Evolutionary conservation across 345 rosid genomes (phyloP).

Genomic region (Pistacia vera): DNA sequence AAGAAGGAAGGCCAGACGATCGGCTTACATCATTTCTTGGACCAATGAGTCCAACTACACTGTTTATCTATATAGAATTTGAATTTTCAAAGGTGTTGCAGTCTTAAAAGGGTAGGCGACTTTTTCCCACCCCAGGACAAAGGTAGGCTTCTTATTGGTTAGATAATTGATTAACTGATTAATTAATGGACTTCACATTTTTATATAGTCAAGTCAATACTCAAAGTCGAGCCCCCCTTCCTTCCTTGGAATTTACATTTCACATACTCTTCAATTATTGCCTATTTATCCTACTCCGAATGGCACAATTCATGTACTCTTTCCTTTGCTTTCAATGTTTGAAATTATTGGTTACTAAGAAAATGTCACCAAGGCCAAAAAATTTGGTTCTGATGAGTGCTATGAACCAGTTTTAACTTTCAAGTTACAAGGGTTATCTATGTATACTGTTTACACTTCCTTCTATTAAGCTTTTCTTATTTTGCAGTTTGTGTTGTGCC

Average conservation of each 20-base stretch:
- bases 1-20: too few species aligned
- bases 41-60: conserved; percentile 3
- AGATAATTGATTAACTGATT: too few species aligned
- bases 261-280: too few species aligned
- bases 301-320: neutral
- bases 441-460: neutral
- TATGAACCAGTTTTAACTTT: neutral
- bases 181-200: too few species aligned
- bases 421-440: neutral
- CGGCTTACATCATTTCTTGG: neutral
- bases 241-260: too few species aligned
- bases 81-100: too few species aligned
- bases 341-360: neutral
- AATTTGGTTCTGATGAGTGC: neutral
- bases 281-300: neutral
- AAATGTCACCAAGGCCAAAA: neutral
- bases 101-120: too few species aligned
- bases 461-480: neutral
- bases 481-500: conserved; percentile 27
- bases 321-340: neutral
- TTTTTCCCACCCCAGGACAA: too few species aligned
- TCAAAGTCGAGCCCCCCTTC: too few species aligned
- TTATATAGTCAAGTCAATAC: too few species aligned
- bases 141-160: too few species aligned
- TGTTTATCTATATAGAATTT: too few species aligned